phyloP scores from a whole-genome alignment of 768 basidiomycete species.

The Mycena olivaceomarginata region DNA sequence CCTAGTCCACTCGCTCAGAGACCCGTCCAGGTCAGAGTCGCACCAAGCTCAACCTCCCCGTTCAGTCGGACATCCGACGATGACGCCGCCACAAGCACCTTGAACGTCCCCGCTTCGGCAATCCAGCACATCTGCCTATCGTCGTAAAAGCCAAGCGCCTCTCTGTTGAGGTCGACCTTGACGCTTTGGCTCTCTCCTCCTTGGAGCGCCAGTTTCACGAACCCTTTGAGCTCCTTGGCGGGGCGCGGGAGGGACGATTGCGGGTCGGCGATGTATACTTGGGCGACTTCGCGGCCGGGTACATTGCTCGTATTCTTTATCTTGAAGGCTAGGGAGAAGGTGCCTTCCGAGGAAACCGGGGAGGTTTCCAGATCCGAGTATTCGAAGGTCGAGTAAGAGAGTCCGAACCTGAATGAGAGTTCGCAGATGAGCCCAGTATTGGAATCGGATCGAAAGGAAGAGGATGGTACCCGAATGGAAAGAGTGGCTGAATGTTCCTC shows the following conservation, averaged over 20 bases:
- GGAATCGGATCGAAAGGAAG: background rate
- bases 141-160: slow-evolving; percentile 71
- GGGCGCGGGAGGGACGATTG: slow-evolving; percentile 65
- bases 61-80: slow-evolving; percentile 64
- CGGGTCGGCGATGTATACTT: slow-evolving; percentile 68
- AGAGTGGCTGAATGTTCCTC: slow-evolving; percentile 64
- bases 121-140: slow-evolving; percentile 65
- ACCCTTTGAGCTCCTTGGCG: slow-evolving; percentile 67
- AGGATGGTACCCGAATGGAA: slow-evolving; percentile 67
- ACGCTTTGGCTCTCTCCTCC: slow-evolving; percentile 65
- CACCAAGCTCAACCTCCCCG: slow-evolving; percentile 56
- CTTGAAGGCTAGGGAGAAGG: slow-evolving; percentile 64
- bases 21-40: slow-evolving; percentile 64
- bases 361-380: slow-evolving; percentile 64
- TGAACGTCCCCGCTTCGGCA: slow-evolving; percentile 68
- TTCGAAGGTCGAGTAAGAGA: slow-evolving; percentile 77
- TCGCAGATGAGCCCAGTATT: background rate
- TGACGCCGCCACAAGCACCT: slow-evolving; percentile 66
- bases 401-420: slow-evolving; percentile 55
- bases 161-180: slow-evolving; percentile 62
- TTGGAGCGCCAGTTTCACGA: slow-evolving; percentile 66
- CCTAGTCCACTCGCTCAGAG: slow-evolving; percentile 47
- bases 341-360: slow-evolving; percentile 54
- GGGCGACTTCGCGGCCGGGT: slow-evolving; percentile 68
- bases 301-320: slow-evolving; percentile 66